Conservation (phyloP, 2,329 filamentous ascomycete species). For the Phoma sp. region DNA sequence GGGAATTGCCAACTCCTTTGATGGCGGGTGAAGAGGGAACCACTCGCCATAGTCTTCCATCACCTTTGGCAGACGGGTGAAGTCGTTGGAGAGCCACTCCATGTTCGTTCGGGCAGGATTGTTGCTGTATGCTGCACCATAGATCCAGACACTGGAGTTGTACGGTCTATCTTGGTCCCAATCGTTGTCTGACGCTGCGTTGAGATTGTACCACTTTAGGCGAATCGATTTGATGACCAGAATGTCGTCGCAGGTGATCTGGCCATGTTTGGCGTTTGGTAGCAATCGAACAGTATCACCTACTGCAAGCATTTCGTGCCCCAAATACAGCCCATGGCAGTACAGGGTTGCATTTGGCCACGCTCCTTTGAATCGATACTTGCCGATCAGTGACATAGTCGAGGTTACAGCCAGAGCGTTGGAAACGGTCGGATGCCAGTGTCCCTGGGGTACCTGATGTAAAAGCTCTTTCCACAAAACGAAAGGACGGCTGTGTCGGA, state of each 20-base stretch:
- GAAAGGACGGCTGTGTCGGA: constrained; percentile 63
- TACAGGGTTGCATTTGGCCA: constrained; percentile 63
- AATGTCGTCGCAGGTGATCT: constrained; percentile 55
- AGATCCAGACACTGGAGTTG: constrained; percentile 55
- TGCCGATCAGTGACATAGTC: constrained; percentile 60
- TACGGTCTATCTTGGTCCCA: constrained; percentile 56
- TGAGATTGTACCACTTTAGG: constrained; percentile 57
- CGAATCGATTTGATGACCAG: constrained; percentile 61
- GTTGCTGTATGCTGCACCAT: constrained; percentile 57
- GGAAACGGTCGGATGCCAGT: constrained; percentile 60
- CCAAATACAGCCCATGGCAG: constrained; percentile 62
- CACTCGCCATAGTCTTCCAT: constrained; percentile 56
- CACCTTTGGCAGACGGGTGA: constrained; percentile 22
- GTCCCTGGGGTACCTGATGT: constrained; percentile 41
- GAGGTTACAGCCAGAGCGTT: constrained; percentile 61
- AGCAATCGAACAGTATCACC: constrained; percentile 62
- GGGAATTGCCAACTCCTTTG: constrained; percentile 54
- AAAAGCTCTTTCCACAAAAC: constrained; percentile 60
- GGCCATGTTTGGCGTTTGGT: constrained; percentile 22
- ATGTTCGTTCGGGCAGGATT: constrained; percentile 44
- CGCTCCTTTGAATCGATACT: constrained; percentile 58
- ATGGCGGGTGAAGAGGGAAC: constrained; percentile 57
- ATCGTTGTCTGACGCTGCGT: constrained; percentile 54
- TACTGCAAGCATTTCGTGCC: constrained; percentile 60
- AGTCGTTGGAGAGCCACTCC: constrained; percentile 24